Evolutionary conservation across 441 rosid species (phyloP), one percentile per base, ranked within the genome.

Genomic region (Eruca vesicaria): DNA sequence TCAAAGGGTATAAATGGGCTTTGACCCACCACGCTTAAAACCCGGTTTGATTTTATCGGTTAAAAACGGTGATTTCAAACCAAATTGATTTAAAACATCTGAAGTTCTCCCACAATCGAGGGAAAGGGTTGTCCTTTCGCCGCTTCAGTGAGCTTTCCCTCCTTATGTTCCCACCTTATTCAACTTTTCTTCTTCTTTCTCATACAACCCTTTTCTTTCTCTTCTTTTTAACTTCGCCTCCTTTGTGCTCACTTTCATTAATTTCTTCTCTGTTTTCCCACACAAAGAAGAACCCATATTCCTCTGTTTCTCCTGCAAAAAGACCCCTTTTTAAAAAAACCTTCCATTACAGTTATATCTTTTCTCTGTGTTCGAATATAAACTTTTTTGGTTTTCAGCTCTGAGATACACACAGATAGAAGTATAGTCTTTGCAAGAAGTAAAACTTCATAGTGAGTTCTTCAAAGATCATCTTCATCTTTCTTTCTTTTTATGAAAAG

Each of bases 201-300:
- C 55, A 8, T 10, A 48, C 55, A 48, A 48, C 15, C 26, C 56
- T 63, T 70, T 58, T 56, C 20, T 67, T 69, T 69, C 81, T 78
- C 78, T 78, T 78, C 68, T 69, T 52, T 64, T 75, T 79, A 70
- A 57, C 82, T 78, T 78, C 6, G 67, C 68, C 68, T 68, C 68
- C 38, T 73, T 50, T 69, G 68, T 73, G 72, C 78, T 78, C 75
- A 60, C 69, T 67, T 41, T 56, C 62, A 41, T 68, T 19, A 73
- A 9, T 68, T 63, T 58, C 58, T 52, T 65, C 71, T 73, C 75
- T 63, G 36, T 78, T 72, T 55, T 48, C 15, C 2, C 0, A 62
- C 10, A 50, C 61, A 52, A 67, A 41, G 5, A 71, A 41, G 5
- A 71, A 35, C 19, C 70, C 48, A 32, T 66, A 31, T 36, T n/a